Evolutionary conservation across 352 stramenopile genomes (phyloP), one percentile per base, ranked within the genome.

Genomic region (Chrysophaeum taylorii): DNA sequence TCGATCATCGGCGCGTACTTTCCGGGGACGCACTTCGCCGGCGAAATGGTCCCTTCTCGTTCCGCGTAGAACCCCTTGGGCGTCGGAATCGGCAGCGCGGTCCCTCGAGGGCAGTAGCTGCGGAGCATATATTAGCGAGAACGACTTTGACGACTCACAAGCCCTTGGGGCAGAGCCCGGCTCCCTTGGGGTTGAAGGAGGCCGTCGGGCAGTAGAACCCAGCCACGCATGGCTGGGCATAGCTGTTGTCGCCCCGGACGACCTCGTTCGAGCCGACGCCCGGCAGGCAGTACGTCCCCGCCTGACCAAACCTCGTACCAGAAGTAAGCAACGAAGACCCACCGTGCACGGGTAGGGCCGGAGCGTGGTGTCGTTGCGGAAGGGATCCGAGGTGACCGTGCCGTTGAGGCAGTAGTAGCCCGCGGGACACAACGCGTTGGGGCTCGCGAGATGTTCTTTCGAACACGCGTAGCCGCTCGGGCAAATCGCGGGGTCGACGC

Each of bases 1-100:
- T 97, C 87, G 57, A 97, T 96, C 4, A 92, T 97, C 7, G 93
- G 94, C 0, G 93, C 84, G 77, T 98, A 98, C 71, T 90, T 97
- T 0, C 94, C 93, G 18, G 92, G 92, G 0, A 94, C 79, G 78
- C 94, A 98, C 33, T 90, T 79, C 25, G 92, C 91, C 0, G 92
- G 81, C 23, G 87, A 81, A 15, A 97, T 85, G 0, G 88, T 95
- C 15, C 93, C 94, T 79, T 94, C 79, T 14, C 96, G 76, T 27
- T 92, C 82, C 23, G 92, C 89, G 74, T 94, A 97, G 36, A 82
- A 91, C 42, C 94, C 93, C 53, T 86, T 85, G 0, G 88, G 84
- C 0, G 92, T 96, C 0, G 92, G 94, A 54, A 96, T 93, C 2
- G 94, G 93, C 15, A 86, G 86, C 25, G 90, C 88, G 14, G 94